Base-by-base conservation (phyloP, 352 stramenopile genomes). In the Globisporangium emineosum region DNA sequence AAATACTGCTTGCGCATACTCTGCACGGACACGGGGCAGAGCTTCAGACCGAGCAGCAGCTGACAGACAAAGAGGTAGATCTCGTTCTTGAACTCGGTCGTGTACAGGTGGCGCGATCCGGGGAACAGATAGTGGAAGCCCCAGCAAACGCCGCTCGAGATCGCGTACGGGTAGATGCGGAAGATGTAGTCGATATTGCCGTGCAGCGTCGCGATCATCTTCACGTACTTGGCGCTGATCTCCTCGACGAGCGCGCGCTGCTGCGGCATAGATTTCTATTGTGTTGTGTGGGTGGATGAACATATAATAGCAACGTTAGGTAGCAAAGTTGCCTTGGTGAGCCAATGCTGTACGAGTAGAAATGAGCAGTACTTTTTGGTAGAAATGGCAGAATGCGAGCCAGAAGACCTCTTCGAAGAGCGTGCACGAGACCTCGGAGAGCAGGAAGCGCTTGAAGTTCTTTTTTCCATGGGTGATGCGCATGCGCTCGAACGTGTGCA, bases 361-460 rank as follows among this genome's bases (percentile, higher is more conserved):
- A 37, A 37, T 7, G 32, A 37, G 32, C 32, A 37, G 7, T 62
- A 85, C 79, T 56, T 71, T 87, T 61, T 96, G 89, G 74, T 93
- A 96, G 60, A 96, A 96, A 32, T 92, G 85, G 65, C 84, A 95
- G 69, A 96, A 94, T 2, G 81, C 77, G 33, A 95, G 83, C 89
- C 89, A 97, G 50, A 94, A 96, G 9, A 97, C 64, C 52, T 96
- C 88, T 40, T 96, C 89, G 60, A 94, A 97, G 33, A 96, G 76
- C 37, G 79, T 65, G 51, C 86, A 84, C 32, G 82, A 93, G 37
- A 93, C 57, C 19, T 94, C 78, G 8, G 79, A 91, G 27, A 93
- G 70, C 56, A 89, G 64, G 45, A 97, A 96, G 27, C 78, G 77
- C 65, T 94, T 95, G 70, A 97, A 94, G 51, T 81, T 86, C 52